These are phyloP conservation scores for Pseudocercospora fijiensis DNA, from an alignment of 2,329 filamentous ascomycete genomes.

Conservation along the genomic window DNA sequence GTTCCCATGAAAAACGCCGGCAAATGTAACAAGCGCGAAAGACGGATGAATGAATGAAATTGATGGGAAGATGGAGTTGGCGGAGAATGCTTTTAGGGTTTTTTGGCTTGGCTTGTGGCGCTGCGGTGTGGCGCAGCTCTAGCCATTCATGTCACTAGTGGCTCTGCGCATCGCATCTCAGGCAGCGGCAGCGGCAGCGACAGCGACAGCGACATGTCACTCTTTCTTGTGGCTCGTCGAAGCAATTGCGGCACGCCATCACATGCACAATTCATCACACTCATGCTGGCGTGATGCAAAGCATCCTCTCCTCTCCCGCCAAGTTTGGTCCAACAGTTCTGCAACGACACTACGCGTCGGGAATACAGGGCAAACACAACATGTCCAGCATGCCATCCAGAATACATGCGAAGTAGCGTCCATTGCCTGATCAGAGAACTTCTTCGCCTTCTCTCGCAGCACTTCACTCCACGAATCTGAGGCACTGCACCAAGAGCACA, in stretches of 20 bases:
- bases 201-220: neutral
- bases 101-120: neutral
- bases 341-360: too few species aligned
- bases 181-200: constrained; percentile 1
- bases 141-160: neutral
- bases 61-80: neutral
- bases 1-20: constrained; percentile 3
- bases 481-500: neutral
- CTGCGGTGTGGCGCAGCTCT: neutral
- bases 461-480: too few species aligned
- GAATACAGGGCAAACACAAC: too few species aligned
- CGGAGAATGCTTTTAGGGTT: neutral
- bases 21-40: neutral
- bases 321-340: too few species aligned
- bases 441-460: too few species aligned
- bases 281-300: too few species aligned
- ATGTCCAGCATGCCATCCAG: too few species aligned
- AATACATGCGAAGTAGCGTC: too few species aligned
- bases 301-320: too few species aligned
- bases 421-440: too few species aligned
- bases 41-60: neutral
- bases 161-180: too few species aligned
- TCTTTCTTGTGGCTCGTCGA: neutral
- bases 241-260: too few species aligned
- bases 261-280: neutral